phyloP scores from a whole-genome alignment of 2,329 filamentous ascomycete genomes.

The Rutstroemia sp. region DNA sequence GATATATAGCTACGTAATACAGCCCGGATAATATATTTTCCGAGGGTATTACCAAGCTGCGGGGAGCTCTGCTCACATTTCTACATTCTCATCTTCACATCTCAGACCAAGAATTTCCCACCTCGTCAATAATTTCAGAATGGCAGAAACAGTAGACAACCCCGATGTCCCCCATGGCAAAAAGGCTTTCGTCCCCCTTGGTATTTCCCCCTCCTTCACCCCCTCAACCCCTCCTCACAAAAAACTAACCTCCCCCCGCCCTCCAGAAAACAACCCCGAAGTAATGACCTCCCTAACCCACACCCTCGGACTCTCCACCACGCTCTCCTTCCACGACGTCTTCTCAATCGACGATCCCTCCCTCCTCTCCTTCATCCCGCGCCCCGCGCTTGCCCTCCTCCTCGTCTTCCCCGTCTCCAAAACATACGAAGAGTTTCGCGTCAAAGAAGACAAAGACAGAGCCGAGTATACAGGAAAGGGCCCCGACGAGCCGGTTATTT shows the following conservation, averaged over 20 bases:
- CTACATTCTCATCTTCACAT: no score
- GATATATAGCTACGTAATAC: no score
- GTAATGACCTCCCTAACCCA: conserved; percentile 81
- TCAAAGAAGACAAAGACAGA: conserved; percentile 61
- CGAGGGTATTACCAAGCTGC: no score
- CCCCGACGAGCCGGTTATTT: conserved; percentile 67
- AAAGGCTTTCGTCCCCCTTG: conserved; percentile 29
- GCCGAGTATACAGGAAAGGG: conserved; percentile 62
- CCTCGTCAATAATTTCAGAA: not conserved
- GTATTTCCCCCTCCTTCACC: conserved; percentile 10
- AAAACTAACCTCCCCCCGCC: conserved; percentile 30
- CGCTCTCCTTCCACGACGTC: conserved; percentile 81
- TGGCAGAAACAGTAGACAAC: conserved; percentile 13
- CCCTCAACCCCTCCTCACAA: conserved; percentile 18
- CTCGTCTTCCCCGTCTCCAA: conserved; percentile 86
- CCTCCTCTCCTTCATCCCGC: conserved; percentile 80
- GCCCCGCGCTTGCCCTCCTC: conserved; percentile 80
- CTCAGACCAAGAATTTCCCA: no score
- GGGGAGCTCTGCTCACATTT: no score
- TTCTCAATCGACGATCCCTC: conserved; percentile 85
- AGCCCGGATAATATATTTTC: no score
- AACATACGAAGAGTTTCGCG: conserved; percentile 72
- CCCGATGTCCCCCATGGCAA: conserved; percentile 26
- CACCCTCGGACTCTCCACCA: conserved; percentile 71
- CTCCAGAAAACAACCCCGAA: conserved; percentile 71